Evolutionary conservation across 2,329 filamentous ascomycete species (phyloP).

Genomic region (Pseudogymnoascus sp.): DNA sequence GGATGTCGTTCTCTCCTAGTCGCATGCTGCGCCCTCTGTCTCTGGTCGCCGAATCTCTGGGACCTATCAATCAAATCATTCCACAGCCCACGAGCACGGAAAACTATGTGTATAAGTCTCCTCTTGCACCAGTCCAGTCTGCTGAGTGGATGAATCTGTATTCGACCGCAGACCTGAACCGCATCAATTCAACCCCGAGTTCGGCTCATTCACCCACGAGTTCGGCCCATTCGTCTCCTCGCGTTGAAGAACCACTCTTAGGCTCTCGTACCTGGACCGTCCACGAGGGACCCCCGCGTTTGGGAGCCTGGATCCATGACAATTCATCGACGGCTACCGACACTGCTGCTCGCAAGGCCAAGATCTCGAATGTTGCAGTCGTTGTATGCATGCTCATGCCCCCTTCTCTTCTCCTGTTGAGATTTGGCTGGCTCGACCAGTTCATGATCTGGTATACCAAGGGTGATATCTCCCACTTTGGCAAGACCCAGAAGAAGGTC

Average conservation of each 20-base stretch:
- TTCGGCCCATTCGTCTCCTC: background rate
- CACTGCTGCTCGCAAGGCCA: conserved; percentile 13
- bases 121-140: conserved; percentile 22
- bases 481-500: conserved; percentile 18
- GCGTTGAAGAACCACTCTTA: background rate
- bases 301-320: conserved; percentile 15
- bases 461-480: conserved; percentile 19
- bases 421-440: conserved; percentile 20
- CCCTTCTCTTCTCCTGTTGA: conserved; percentile 21
- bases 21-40: conserved; percentile 1
- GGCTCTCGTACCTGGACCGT: background rate
- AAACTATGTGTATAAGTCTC: conserved; percentile 22
- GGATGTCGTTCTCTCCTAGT: background rate
- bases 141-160: conserved; percentile 23
- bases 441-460: conserved; percentile 21
- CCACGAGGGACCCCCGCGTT: conserved; percentile 14
- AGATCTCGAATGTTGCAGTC: conserved; percentile 19
- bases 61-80: background rate
- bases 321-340: conserved; percentile 12
- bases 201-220: background rate
- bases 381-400: conserved; percentile 22
- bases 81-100: background rate
- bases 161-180: conserved; percentile 16
- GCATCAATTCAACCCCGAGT: conserved; percentile 9
- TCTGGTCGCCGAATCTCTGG: background rate